Percentiles rank a stretch among this genome's conserved stretches.
phyloP scores from a whole-genome alignment of 129 eudicot species.

The Tanacetum coccineum region DNA sequence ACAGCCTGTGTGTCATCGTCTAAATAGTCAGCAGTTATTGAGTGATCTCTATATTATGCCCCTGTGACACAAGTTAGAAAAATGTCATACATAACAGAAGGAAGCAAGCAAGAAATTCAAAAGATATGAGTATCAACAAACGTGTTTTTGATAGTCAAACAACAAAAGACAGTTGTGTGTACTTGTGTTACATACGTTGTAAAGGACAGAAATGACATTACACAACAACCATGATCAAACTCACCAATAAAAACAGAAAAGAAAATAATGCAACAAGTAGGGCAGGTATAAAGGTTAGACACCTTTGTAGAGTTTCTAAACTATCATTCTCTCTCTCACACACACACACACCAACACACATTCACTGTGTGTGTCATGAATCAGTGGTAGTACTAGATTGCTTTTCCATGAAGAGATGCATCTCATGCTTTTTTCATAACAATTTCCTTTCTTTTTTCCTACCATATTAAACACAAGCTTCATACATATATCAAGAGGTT shows the following conservation, averaged over 20 bases:
- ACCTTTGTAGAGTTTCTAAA: constrained; percentile 37
- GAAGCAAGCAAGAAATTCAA: too few species aligned
- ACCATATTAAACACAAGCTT: too few species aligned
- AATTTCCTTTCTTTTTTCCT: too few species aligned
- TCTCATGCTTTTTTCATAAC: constrained; percentile 34
- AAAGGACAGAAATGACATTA: constrained; percentile 31
- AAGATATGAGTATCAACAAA: background rate
- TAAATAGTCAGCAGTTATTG: too few species aligned
- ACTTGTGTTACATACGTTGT: background rate
- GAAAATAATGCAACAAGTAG: constrained; percentile 37
- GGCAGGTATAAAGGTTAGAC: constrained; percentile 55
- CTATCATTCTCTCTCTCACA: constrained; percentile 16
- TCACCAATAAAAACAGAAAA: constrained; percentile 22
- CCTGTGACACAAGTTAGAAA: too few species aligned
- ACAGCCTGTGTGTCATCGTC: too few species aligned
- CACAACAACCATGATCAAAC: constrained; percentile 17
- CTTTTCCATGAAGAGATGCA: constrained; percentile 44
- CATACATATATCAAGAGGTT: too few species aligned
- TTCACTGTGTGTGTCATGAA: constrained; percentile 14
- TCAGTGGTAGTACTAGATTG: constrained; percentile 20
- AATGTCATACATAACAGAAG: too few species aligned
- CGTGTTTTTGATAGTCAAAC: too few species aligned
- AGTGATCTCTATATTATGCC: too few species aligned
- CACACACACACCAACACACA: constrained; percentile 17
- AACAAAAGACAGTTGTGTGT: background rate